A percentile compares a stretch with the other conserved stretches of the same genome.
These are phyloP conservation scores for Calocera cornea DNA, from an alignment of 768 basidiomycete species.

Conservation along the genomic window DNA sequence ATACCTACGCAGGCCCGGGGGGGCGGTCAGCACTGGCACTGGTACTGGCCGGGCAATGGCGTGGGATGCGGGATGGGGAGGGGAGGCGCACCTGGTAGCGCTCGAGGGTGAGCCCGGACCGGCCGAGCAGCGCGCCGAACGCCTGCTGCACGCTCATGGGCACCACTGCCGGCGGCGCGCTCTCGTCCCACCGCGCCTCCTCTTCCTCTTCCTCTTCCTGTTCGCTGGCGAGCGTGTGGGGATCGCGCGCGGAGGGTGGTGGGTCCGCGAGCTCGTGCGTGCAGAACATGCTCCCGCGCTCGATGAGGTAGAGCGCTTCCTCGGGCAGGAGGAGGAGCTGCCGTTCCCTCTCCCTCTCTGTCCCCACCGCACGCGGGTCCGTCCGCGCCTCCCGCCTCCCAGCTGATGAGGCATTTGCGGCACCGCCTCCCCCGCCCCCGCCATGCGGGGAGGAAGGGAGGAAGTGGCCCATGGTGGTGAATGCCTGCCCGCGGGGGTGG, in stretches of 20 bases:
- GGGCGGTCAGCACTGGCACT: neutral
- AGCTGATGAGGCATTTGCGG: no score
- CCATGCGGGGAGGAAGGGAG: neutral
- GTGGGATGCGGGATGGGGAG: neutral
- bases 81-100: slow-evolving; percentile 59
- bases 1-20: slow-evolving; percentile 57
- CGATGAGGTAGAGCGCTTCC: slow-evolving; percentile 86
- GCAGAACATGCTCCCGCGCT: slow-evolving; percentile 77
- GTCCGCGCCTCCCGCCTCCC: no score
- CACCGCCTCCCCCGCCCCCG: no score
- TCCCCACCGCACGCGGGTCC: neutral
- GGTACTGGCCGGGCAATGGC: neutral
- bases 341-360: slow-evolving; percentile 28
- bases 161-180: slow-evolving; percentile 34
- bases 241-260: slow-evolving; percentile 18
- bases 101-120: slow-evolving; percentile 63
- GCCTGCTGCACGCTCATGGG: slow-evolving; percentile 91
- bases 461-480: slow-evolving; percentile 64
- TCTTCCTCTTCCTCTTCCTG: slow-evolving; percentile 28
- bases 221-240: slow-evolving; percentile 7
- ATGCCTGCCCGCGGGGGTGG: slow-evolving; percentile 68
- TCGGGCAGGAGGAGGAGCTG: slow-evolving; percentile 82
- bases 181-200: slow-evolving; percentile 23
- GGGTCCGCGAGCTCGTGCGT: slow-evolving; percentile 42
- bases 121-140: slow-evolving; percentile 72